Evolutionary conservation across 345 rosid species (phyloP), one percentile per base, ranked within the genome.

Genomic region (Isatis tinctoria): DNA sequence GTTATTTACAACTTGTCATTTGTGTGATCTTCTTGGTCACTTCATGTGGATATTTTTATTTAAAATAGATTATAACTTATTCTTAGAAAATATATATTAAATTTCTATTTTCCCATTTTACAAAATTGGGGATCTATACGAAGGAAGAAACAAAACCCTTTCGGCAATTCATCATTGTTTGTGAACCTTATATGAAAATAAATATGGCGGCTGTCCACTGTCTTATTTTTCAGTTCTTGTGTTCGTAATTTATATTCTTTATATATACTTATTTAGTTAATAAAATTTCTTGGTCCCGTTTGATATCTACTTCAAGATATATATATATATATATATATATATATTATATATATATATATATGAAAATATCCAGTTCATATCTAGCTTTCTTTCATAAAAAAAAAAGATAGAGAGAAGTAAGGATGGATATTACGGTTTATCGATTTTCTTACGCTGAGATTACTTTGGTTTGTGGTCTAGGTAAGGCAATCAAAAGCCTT

Each of bases 161-260:
- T 44, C 36, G 70, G 70, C 65, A 75, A 69, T 69, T 76, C 79
- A 76, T 75, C 59, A 75, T 69, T 69, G 70, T 61, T 9, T 62
- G 40, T 75, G 59, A 75, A 62, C 79, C 80, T 77, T 77, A 57
- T 76, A 64, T 72, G 66, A 9, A 71, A 28, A 28, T 32, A 32
- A 4, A 32, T 70, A 63, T 60, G 68, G 77, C 80, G 73, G 72
- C 72, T 72, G 45, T 64, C 54, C 62, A 39, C 67, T 35, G 64
- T 49, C 65, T 37, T 37, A 32, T 28, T 14, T 53, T 60, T 51
- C 74, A 41, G 26, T 40, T 57, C 13, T 60, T 24, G n/a, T 48
- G 40, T 67, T 51, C 51, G 53, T 51, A 75, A n/a, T 67, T 36
- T 51, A 5, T 48, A 67, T 48, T 35, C 3, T 32, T 14, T 54